Evolutionary conservation across 768 basidiomycete genomes (phyloP).

Genomic region (Suillus subalutaceus): DNA sequence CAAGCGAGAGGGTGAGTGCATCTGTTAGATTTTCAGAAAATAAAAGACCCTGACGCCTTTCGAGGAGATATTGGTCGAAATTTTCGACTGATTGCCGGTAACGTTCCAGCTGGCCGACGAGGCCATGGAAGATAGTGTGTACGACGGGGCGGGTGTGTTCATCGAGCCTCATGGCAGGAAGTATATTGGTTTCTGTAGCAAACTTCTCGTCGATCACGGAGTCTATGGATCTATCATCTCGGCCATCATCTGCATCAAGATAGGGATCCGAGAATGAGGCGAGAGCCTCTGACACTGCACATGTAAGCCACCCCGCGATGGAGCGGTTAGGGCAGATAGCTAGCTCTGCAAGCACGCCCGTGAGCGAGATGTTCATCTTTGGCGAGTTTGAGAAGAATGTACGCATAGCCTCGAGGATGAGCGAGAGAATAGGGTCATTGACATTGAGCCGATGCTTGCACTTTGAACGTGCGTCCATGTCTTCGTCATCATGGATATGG

Average conservation of each 20-base stretch:
- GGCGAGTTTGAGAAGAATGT: conserved; percentile 86
- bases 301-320: conserved; percentile 87
- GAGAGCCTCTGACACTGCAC: conserved; percentile 47
- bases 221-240: conserved; percentile 84
- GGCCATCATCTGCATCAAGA: conserved; percentile 47
- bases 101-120: conserved; percentile 79
- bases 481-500: conserved; percentile 45
- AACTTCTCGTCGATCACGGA: conserved; percentile 70
- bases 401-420: conserved; percentile 69
- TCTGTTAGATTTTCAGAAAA: conserved; percentile 93
- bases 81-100: conserved; percentile 75
- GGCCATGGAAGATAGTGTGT: conserved; percentile 77
- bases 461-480: conserved; percentile 40
- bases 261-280: background rate
- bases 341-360: conserved; percentile 77
- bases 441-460: conserved; percentile 77
- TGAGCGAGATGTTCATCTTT: conserved; percentile 87
- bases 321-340: conserved; percentile 87
- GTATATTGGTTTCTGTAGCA: conserved; percentile 53
- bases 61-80: conserved; percentile 83
- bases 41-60: conserved; percentile 85
- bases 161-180: conserved; percentile 71
- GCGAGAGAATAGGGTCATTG: conserved; percentile 73
- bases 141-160: conserved; percentile 77
- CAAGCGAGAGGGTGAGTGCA: conserved; percentile 75